Base-by-base conservation (phyloP, 495 filamentous ascomycete species). In the Apiosordaria backusii region DNA sequence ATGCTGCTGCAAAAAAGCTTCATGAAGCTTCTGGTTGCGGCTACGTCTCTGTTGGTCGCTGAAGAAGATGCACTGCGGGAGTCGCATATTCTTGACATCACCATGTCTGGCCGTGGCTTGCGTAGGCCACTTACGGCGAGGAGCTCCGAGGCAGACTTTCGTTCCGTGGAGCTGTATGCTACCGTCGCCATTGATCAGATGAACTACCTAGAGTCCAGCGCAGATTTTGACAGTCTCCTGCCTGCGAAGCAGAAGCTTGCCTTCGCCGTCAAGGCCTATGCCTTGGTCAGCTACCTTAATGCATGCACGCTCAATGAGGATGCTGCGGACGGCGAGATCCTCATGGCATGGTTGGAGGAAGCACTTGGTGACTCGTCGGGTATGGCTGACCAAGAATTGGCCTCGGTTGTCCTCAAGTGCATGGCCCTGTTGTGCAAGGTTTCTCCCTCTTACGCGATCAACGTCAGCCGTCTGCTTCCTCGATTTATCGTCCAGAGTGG, bases 1-100 rank as follows among this genome's bases (percentile, higher is more conserved):
- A 93, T 97, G 90, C 80, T 97, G 7, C 77, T 99, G 18, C 92
- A 93, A 73, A 87, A 90, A 71, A 91, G 87, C 61, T 93, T 93
- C 73, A 93, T 93, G 86, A 87, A 85, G 72, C 85, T 98, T 58
- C 82, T 96, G 25, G 89, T 92, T 62, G 87, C 92, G 5, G 88
- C 85, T 62, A 91, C 90, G n/a, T 89, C 90, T 7, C 79, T 88
- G 21, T 81, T 96, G 60, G 80, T 91, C 23, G 80, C 86, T 57
- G 84, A 87, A 16, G 82, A 85, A 1, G 81, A 87, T 15, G 77
- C 79, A 21, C 73, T 89, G n/a, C 84, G 82, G 22, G 79, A 83
- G 53, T 80, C 84, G 26, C 85, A 91, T 65, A 82, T 96, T 59
- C 80, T 97, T 35, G 89, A 96, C 71, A 82, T 90, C n/a, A 85